Percentiles rank a stretch among this genome's conserved stretches.
phyloP scores from a whole-genome alignment of 129 eudicot genomes.

The Lonicera japonica region DNA sequence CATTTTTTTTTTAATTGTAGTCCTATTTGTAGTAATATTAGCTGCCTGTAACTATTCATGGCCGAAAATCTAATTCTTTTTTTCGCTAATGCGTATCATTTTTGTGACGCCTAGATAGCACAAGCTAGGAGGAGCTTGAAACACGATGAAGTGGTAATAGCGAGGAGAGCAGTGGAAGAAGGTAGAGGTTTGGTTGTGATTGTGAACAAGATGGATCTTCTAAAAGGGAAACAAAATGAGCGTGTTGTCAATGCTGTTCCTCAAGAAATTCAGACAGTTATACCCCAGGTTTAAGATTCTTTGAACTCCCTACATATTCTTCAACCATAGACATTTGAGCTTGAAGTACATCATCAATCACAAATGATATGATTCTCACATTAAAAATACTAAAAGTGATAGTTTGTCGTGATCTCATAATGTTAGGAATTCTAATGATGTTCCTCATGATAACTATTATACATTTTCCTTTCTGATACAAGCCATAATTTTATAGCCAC shows the following conservation, averaged over 20 bases:
- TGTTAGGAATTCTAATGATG: no score
- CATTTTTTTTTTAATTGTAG: not conserved
- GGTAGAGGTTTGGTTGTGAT: slow-evolving; percentile 91
- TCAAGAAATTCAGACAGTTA: slow-evolving; percentile 80
- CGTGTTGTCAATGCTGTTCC: slow-evolving; percentile 69
- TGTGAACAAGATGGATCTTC: slow-evolving; percentile 96
- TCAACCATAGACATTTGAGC: not conserved
- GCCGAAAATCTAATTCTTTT: slow-evolving; percentile 1
- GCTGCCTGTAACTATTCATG: not conserved
- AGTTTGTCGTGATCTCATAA: no score
- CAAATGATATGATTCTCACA: no score
- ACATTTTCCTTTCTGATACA: no score
- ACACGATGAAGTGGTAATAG: slow-evolving; percentile 91
- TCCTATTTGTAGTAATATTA: not conserved
- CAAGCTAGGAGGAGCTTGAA: slow-evolving; percentile 74
- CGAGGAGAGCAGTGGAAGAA: slow-evolving; percentile 91
- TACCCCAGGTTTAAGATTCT: slow-evolving; percentile 63
- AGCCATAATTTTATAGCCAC: no score
- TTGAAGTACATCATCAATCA: no score
- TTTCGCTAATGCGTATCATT: not conserved
- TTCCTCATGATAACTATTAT: no score
- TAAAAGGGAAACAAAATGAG: slow-evolving; percentile 53
- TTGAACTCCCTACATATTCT: not conserved
- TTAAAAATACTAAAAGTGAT: no score
- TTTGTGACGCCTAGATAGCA: slow-evolving; percentile 48